Evolutionary conservation across 2,329 filamentous ascomycete genomes (phyloP).

Genomic region (Ophiostoma triangulosporum): DNA sequence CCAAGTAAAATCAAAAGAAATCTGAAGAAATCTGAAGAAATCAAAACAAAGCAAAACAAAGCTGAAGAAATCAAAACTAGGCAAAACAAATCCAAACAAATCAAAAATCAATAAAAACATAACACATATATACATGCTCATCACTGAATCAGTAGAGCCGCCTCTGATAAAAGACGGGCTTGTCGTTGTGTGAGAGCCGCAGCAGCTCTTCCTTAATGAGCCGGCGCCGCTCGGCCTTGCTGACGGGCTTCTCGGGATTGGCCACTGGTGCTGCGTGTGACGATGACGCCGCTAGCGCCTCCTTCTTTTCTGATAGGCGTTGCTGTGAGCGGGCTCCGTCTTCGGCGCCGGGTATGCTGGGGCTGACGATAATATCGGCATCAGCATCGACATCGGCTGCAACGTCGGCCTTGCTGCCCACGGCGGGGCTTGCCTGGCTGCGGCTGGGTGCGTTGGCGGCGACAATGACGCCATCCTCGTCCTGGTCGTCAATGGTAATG

Average conservation of each 20-base stretch:
- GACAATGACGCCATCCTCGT: background rate
- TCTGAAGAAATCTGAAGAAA: background rate
- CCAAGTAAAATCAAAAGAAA: background rate
- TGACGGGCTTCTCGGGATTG: slow-evolving; percentile 33
- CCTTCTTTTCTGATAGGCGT: background rate
- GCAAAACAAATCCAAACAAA: background rate
- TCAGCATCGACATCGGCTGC: slow-evolving; percentile 8
- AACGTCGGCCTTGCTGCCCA: slow-evolving; percentile 15
- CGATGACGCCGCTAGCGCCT: slow-evolving; percentile 4
- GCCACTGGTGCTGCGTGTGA: background rate
- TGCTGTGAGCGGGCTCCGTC: slow-evolving; percentile 5
- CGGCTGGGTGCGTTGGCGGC: slow-evolving; percentile 4
- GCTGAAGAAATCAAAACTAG: background rate
- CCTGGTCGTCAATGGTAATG: slow-evolving; percentile 23
- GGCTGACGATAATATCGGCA: slow-evolving; percentile 24
- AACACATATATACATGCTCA: background rate
- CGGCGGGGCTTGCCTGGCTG: slow-evolving; percentile 14
- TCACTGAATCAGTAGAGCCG: slow-evolving; percentile 32
- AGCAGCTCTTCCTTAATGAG: slow-evolving; percentile 25
- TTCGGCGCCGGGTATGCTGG: slow-evolving; percentile 17
- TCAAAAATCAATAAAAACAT: background rate
- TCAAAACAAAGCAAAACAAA: background rate
- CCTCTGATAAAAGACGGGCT: slow-evolving; percentile 39
- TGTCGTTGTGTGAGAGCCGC: slow-evolving; percentile 11
- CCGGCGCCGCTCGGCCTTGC: slow-evolving; percentile 38